Evolutionary conservation across 306 rosid species (phyloP), one percentile per base, ranked within the genome.

Genomic region (Castanospermum australe): DNA sequence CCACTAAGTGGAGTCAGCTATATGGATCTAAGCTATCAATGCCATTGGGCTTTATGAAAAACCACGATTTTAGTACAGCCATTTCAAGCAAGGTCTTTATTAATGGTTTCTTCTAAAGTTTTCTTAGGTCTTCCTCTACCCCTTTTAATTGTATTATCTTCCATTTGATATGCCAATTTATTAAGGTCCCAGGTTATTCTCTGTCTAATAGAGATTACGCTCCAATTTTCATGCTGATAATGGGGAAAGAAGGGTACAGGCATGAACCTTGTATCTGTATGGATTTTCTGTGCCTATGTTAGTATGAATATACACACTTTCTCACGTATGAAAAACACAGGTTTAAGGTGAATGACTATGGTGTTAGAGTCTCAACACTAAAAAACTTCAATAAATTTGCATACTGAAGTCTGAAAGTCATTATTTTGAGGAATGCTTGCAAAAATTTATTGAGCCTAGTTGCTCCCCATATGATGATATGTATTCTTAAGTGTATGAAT

Each of bases 341-440:
- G 36, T 77, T 38, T 50, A 62, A 51, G 56, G 68, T 54, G 62
- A 41, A 71, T 28, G 36, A 74, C 4, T 13, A 13, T 67, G 55
- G 32, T 66, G 54, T 68, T 41, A 25, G n/a, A 68, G 59, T 10
- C 25, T 68, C 42, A 68, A 52, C 21, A 12, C 38, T 54, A 38
- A 47, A n/a, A 25, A 61, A 41, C 5, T 28, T n/a, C n/a, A 42
- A 48, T n/a, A 30, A 13, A 4, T 65, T 65, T 30, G 24, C 13
- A 66, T 50, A 73, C 54, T 81, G 12, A 42, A 50, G 64, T 66
- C 50, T 71, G 47, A 65, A 57, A 56, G 65, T 72, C 68, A 77
- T 15, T 41, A 57, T 81, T 25, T 64, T 45, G 50, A 68, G 33
- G 56, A 77, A 47, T 71, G 33, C 51, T 11, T 24, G 67, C 6